phyloP scores from a whole-genome alignment of 352 stramenopile genomes.

The Pythium guiyangense region DNA sequence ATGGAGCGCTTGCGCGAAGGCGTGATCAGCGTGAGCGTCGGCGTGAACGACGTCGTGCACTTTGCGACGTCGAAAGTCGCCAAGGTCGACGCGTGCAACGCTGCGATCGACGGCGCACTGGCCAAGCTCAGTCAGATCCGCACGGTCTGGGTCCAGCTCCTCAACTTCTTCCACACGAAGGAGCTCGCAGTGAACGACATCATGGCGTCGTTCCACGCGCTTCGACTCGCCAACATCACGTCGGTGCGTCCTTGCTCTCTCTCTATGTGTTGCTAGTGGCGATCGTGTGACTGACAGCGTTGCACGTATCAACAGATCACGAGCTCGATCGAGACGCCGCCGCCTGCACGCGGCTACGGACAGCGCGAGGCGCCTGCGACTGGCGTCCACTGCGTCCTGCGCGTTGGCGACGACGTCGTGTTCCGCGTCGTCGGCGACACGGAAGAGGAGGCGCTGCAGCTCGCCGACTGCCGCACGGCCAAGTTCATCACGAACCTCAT shows the following conservation, averaged over 20 bases:
- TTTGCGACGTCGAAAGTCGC: slow-evolving; percentile 29
- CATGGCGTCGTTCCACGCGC: slow-evolving; percentile 51
- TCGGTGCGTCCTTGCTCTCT: slow-evolving; percentile 27
- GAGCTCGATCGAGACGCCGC: slow-evolving; percentile 23
- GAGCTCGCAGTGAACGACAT: slow-evolving; percentile 37
- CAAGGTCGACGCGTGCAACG: slow-evolving; percentile 65
- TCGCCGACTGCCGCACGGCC: slow-evolving; percentile 44
- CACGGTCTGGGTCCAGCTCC: slow-evolving; percentile 50
- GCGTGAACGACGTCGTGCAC: slow-evolving; percentile 61
- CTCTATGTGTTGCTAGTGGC: too few species aligned
- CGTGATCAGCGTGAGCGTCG: slow-evolving; percentile 49
- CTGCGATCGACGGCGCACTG: slow-evolving; percentile 55
- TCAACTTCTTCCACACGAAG: slow-evolving; percentile 74
- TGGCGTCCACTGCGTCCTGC: slow-evolving; percentile 29
- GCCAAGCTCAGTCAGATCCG: slow-evolving; percentile 46
- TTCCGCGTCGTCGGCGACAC: slow-evolving; percentile 46
- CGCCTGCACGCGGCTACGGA: slow-evolving; percentile 3
- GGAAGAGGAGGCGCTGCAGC: slow-evolving; percentile 38
- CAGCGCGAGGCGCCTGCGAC: slow-evolving; percentile 5
- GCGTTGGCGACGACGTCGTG: slow-evolving; percentile 37
- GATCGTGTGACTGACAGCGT: neutral
- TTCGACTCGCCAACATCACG: slow-evolving; percentile 62
- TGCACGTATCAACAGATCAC: slow-evolving; percentile 28
- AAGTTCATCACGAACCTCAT: slow-evolving; percentile 76
- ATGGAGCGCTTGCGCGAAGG: slow-evolving; percentile 59